Evolutionary conservation across 331 rosid genomes (phyloP).

Genomic region (Ulmus americana): DNA sequence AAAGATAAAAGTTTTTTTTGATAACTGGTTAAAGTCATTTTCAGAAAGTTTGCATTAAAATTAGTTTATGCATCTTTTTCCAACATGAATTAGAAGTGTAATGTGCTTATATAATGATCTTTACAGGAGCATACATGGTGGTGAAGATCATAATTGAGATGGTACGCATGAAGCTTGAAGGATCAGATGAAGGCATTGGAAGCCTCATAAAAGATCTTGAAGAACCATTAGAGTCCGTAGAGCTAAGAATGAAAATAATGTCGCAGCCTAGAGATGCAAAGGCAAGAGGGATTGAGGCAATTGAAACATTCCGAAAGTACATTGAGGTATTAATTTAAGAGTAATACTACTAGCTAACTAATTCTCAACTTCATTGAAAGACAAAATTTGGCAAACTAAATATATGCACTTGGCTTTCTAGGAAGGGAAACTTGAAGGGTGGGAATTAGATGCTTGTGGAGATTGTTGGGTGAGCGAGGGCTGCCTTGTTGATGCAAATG

Average conservation of each 20-base stretch:
- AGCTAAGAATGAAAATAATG: slow-evolving; percentile 56
- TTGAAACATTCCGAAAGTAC: slow-evolving; percentile 57
- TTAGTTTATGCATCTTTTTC: neutral
- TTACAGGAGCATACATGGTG: slow-evolving; percentile 73
- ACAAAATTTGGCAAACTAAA: neutral
- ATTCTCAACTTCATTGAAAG: neutral
- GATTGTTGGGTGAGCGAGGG: slow-evolving; percentile 97
- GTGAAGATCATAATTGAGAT: slow-evolving; percentile 79
- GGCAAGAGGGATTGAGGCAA: slow-evolving; percentile 57
- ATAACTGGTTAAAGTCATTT: too few relatives aligned
- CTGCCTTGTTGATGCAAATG: slow-evolving; percentile 68
- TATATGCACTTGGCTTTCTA: neutral
- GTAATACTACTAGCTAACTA: neutral
- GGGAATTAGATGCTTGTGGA: slow-evolving; percentile 86
- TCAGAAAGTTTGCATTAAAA: neutral
- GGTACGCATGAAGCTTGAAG: slow-evolving; percentile 83
- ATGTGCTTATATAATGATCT: neutral
- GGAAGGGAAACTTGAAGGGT: slow-evolving; percentile 78
- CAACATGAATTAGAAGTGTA: neutral
- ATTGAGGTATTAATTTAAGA: slow-evolving; percentile 43
- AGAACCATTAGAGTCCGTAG: slow-evolving; percentile 62
- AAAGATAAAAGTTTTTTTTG: too few relatives aligned
- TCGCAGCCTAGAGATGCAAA: slow-evolving; percentile 65
- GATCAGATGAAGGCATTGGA: slow-evolving; percentile 69
- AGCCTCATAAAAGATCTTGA: slow-evolving; percentile 70